Percentiles rank a stretch among this genome's conserved stretches.
Evolutionary conservation across 1,284 basidiomycete species (phyloP).

Genomic region (Cryptococcus sp.): DNA sequence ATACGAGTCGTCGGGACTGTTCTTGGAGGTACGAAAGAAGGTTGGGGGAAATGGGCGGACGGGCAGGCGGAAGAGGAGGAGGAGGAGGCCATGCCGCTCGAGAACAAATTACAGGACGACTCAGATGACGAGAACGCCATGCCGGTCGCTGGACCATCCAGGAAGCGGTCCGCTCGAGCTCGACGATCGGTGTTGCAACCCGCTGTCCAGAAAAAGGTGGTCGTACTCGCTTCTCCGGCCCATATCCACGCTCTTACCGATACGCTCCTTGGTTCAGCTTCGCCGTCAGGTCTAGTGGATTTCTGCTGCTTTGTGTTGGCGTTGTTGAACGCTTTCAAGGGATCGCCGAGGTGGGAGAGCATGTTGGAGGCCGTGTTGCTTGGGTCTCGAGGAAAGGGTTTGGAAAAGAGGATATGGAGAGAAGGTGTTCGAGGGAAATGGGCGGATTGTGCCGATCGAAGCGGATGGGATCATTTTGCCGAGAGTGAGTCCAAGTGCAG

Average conservation of each 20-base stretch:
- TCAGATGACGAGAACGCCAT: conserved; percentile 13
- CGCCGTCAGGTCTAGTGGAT: conserved; percentile 13
- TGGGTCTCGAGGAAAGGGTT: conserved; percentile 36
- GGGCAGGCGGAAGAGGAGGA: conserved; percentile 17
- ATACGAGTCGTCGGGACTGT: conserved; percentile 32
- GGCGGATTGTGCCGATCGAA: conserved; percentile 28
- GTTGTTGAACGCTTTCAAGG: conserved; percentile 47
- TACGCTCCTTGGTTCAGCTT: conserved; percentile 14
- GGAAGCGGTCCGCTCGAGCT: background rate
- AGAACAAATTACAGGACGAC: too few relatives aligned
- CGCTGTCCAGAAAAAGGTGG: conserved; percentile 28
- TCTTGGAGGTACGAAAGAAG: conserved; percentile 25
- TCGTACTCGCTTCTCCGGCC: conserved; percentile 25
- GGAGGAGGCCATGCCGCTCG: background rate
- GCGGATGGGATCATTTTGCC: conserved; percentile 52
- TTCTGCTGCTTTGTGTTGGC: conserved; percentile 39
- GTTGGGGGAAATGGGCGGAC: conserved; percentile 45
- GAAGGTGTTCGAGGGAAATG: conserved; percentile 59
- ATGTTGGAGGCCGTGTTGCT: conserved; percentile 46
- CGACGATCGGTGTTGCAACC: conserved; percentile 19
- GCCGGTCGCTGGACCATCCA: background rate
- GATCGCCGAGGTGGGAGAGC: conserved; percentile 56
- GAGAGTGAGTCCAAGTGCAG: conserved; percentile 43
- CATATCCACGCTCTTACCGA: conserved; percentile 27
- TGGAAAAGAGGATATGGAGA: conserved; percentile 70